These are phyloP conservation scores for Penicillium sp. DNA, from an alignment of 2,329 filamentous ascomycete species.

Conservation along the genomic window DNA sequence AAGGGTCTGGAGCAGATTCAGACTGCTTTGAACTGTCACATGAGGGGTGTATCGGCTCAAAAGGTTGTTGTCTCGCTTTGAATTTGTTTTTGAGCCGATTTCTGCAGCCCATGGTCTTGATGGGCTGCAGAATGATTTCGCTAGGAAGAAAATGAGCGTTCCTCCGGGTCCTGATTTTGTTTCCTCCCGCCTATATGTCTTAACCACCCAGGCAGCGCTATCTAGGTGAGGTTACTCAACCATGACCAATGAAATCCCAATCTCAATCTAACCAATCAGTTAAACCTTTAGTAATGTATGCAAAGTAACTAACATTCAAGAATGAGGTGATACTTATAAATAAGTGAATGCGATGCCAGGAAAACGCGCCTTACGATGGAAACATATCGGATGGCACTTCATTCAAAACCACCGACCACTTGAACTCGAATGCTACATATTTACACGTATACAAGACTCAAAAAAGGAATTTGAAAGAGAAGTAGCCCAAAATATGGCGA, in stretches of 20 bases:
- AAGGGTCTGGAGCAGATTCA: not conserved
- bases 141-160: not conserved
- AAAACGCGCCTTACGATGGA: not conserved
- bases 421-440: not conserved
- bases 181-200: too few relatives aligned
- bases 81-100: not conserved
- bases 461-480: not conserved
- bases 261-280: not conserved
- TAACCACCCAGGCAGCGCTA: not conserved
- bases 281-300: too few relatives aligned
- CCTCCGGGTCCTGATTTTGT: not conserved
- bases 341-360: not conserved
- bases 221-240: not conserved
- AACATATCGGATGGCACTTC: too few relatives aligned
- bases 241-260: too few relatives aligned
- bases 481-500: rapidly evolving
- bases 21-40: not conserved
- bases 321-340: too few relatives aligned
- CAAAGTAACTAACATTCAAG: not conserved
- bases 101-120: not conserved
- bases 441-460: too few relatives aligned
- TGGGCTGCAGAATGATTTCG: not conserved
- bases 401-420: too few relatives aligned
- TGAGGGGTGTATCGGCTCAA: not conserved
- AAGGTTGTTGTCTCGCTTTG: conserved; percentile 3